phyloP scores from a whole-genome alignment of 352 stramenopile species.

The Phytophthora kernoviae region DNA sequence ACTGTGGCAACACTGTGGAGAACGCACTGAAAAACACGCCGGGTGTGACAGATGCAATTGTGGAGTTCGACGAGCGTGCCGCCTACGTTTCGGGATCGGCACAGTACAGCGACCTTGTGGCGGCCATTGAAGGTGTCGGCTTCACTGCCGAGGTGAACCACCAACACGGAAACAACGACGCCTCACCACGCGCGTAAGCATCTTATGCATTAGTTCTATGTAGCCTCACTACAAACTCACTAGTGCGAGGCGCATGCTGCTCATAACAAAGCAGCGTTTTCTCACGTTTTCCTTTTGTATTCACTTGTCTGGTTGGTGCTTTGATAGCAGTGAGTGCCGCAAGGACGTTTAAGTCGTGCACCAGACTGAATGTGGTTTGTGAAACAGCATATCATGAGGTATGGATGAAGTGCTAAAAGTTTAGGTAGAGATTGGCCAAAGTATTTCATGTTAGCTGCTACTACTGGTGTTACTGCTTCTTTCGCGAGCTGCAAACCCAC shows the following conservation, averaged over 20 bases:
- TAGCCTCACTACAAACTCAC: slow-evolving; percentile 11
- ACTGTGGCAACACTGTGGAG: slow-evolving; percentile 93
- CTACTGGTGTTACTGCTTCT: too few relatives aligned
- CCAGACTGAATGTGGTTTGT: neutral
- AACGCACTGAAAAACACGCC: slow-evolving; percentile 64
- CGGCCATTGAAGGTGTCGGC: slow-evolving; percentile 66
- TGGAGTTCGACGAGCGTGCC: slow-evolving; percentile 75
- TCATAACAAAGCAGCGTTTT: slow-evolving; percentile 34
- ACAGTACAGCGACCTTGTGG: slow-evolving; percentile 55
- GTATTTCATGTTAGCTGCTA: neutral
- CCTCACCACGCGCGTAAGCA: slow-evolving; percentile 64
- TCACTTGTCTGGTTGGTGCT: slow-evolving; percentile 16
- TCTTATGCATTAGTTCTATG: slow-evolving; percentile 17
- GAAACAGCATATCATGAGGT: slow-evolving; percentile 7
- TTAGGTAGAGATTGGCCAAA: neutral
- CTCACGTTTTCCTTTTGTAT: slow-evolving; percentile 31
- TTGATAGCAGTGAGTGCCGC: slow-evolving; percentile 41
- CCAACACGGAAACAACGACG: slow-evolving; percentile 20
- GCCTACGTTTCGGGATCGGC: slow-evolving; percentile 76
- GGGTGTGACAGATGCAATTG: slow-evolving; percentile 78
- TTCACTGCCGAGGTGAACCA: slow-evolving; percentile 65
- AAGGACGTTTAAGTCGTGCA: slow-evolving; percentile 37
- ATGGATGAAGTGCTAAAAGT: slow-evolving; percentile 1
- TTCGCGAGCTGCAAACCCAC: too few relatives aligned
- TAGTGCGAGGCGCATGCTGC: slow-evolving; percentile 9